Conservation (phyloP, 169 alveolate species). For the Nephromyces sp. region DNA sequence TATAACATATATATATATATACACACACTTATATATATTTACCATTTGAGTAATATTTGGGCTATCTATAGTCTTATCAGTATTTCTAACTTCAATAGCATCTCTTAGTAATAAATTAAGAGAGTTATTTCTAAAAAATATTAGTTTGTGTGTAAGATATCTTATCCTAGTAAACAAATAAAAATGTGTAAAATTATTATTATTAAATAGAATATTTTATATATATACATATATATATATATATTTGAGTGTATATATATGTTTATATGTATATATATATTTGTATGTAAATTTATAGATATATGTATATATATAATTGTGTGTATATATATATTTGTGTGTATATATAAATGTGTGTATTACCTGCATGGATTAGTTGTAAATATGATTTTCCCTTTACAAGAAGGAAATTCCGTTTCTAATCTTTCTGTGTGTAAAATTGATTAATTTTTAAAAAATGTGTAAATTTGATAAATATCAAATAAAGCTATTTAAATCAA, state of each 20-base stretch:
- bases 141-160: background rate
- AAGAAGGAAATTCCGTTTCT: background rate
- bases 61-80: background rate
- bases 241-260: background rate
- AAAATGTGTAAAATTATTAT: background rate
- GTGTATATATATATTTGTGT: background rate
- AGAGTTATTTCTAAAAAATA: background rate
- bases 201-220: background rate
- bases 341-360: background rate
- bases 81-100: background rate
- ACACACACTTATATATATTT: background rate
- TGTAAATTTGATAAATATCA: no score
- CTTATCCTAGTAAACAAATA: background rate
- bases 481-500: no score
- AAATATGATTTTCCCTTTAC: background rate
- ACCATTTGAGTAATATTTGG: background rate
- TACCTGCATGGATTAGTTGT: background rate
- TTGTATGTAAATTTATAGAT: background rate
- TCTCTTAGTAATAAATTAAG: background rate
- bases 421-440: no score
- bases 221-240: background rate
- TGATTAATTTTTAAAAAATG: no score
- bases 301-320: background rate
- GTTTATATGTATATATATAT: background rate
- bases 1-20: background rate